Conservation (phyloP, 768 basidiomycete species). For the Suillus subluteus region DNA sequence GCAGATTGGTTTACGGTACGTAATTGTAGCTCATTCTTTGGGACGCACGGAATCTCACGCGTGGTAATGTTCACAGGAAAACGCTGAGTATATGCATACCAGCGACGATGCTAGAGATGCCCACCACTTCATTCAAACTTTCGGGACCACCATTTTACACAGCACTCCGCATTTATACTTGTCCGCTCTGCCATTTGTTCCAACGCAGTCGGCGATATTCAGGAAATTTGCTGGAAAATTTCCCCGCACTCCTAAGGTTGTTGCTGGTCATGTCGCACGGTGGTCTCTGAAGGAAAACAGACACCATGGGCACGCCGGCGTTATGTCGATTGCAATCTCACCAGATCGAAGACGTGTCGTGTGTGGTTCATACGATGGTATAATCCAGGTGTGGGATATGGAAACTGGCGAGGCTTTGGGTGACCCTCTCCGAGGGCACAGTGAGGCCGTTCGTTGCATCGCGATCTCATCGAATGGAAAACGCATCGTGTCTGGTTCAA, state of each 20-base stretch:
- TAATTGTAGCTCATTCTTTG: neutral
- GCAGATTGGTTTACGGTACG: slow-evolving; percentile 5
- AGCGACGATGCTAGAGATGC: slow-evolving; percentile 13
- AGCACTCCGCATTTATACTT: slow-evolving; percentile 31
- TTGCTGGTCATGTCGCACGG: neutral
- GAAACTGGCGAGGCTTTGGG: slow-evolving; percentile 14
- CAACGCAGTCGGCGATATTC: slow-evolving; percentile 14
- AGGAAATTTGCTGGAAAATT: slow-evolving; percentile 1
- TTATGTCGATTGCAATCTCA: slow-evolving; percentile 11
- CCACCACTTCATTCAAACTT: slow-evolving; percentile 17
- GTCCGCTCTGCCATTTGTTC: slow-evolving; percentile 29
- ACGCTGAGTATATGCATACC: slow-evolving; percentile 1
- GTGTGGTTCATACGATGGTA: slow-evolving; percentile 12
- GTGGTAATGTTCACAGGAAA: neutral
- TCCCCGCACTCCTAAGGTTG: neutral
- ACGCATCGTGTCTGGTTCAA: slow-evolving; percentile 30
- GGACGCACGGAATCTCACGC: neutral
- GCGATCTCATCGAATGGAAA: slow-evolving; percentile 18
- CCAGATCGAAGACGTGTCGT: slow-evolving; percentile 8
- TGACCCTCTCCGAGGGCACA: slow-evolving; percentile 10
- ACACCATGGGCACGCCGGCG: neutral
- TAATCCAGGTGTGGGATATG: slow-evolving; percentile 15
- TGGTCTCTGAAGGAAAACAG: neutral
- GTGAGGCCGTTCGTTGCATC: slow-evolving; percentile 7
- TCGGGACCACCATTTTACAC: slow-evolving; percentile 18